These are phyloP conservation scores for Udeniomyces megalosporus DNA, from an alignment of 768 basidiomycete species.

Conservation along the genomic window DNA sequence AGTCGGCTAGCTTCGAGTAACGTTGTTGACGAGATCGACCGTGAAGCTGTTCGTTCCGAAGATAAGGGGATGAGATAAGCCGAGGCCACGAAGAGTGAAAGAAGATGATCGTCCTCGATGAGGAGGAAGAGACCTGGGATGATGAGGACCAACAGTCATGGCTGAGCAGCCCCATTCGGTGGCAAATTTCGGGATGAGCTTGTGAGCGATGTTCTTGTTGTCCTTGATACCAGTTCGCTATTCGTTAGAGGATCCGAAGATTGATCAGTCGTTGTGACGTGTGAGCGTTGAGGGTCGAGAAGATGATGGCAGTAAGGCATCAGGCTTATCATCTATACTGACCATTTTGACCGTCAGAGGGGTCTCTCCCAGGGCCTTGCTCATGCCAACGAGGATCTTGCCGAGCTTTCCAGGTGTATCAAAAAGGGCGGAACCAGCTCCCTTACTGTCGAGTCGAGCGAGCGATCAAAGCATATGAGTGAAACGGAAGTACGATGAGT, in stretches of 20 bases:
- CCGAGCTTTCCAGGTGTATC: slow-evolving; percentile 43
- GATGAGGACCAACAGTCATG: slow-evolving; percentile 38
- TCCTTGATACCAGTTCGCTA: slow-evolving; percentile 73
- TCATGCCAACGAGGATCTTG: slow-evolving; percentile 81
- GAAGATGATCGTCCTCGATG: slow-evolving; percentile 13
- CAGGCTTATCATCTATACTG: no score
- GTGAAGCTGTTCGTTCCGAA: slow-evolving; percentile 58
- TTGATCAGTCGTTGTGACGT: no score
- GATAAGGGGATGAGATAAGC: slow-evolving; percentile 33
- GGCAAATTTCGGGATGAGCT: slow-evolving; percentile 63
- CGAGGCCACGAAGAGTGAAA: slow-evolving; percentile 24
- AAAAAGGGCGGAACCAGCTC: neutral
- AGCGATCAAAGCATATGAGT: no score
- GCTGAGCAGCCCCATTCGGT: slow-evolving; percentile 42
- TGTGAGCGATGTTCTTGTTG: slow-evolving; percentile 69
- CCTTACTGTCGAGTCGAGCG: no score
- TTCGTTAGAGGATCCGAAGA: no score
- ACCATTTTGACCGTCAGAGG: slow-evolving; percentile 44
- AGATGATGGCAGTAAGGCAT: no score
- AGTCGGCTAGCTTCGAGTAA: slow-evolving; percentile 47
- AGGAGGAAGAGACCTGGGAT: no score
- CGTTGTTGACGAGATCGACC: slow-evolving; percentile 88
- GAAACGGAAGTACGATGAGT: no score
- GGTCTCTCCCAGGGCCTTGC: slow-evolving; percentile 68
- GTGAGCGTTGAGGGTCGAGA: no score